phyloP scores from a whole-genome alignment of 106 monocot species.

The Dactylorhiza incarnata region DNA sequence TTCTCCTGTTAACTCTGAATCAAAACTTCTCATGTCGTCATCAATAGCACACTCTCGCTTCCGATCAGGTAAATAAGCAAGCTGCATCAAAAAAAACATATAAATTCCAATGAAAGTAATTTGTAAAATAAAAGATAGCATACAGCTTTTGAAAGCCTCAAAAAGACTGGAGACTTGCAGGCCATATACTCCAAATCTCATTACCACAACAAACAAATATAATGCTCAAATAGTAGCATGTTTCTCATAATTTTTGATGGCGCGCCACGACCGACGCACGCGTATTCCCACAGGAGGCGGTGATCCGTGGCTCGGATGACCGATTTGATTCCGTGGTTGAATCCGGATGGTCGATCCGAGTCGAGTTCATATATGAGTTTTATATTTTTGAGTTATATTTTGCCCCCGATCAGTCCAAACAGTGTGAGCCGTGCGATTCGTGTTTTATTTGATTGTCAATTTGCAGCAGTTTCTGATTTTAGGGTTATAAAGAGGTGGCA shows the following conservation, averaged over 20 bases:
- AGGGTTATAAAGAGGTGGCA: too few species aligned
- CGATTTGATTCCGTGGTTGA: too few species aligned
- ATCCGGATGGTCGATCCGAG: too few species aligned
- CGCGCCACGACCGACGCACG: too few species aligned
- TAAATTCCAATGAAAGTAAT: neutral
- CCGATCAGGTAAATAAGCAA: constrained; percentile 86
- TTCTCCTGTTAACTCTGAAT: constrained; percentile 69
- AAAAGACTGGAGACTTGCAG: neutral
- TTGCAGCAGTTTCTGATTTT: too few species aligned
- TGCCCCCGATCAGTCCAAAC: too few species aligned
- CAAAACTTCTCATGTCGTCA: constrained; percentile 60
- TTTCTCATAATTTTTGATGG: neutral
- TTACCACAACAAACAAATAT: neutral
- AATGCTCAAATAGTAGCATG: neutral
- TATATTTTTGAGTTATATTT: too few species aligned
- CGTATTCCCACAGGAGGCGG: too few species aligned
- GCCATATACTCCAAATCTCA: neutral
- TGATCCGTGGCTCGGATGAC: too few species aligned
- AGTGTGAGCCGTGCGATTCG: too few species aligned
- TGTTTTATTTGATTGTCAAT: too few species aligned
- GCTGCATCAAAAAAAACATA: constrained; percentile 33
- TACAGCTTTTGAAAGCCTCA: neutral
- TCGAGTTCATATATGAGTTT: too few species aligned
- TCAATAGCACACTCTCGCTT: constrained; percentile 64
- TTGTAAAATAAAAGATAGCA: neutral